phyloP scores from a whole-genome alignment of 2,329 filamentous ascomycete species.

The Ophiostoma perfectum region DNA sequence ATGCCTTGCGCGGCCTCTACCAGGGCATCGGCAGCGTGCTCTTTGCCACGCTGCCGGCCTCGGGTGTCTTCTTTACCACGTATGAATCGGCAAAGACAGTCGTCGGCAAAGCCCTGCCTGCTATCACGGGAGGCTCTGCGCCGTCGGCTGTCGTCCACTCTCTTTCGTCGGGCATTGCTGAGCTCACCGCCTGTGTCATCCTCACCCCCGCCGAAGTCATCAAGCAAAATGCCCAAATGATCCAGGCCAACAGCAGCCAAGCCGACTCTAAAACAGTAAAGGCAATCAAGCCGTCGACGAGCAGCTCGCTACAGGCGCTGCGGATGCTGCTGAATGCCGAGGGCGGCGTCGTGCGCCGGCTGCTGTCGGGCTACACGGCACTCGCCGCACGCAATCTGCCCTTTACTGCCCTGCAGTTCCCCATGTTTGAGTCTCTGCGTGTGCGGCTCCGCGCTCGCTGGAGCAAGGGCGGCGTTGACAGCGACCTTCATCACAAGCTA shows the following conservation, averaged over 20 bases:
- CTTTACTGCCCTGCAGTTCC: slow-evolving; percentile 84
- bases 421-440: slow-evolving; percentile 72
- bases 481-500: slow-evolving; percentile 34
- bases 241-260: slow-evolving; percentile 36
- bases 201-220: slow-evolving; percentile 85
- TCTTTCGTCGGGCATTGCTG: slow-evolving; percentile 66
- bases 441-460: slow-evolving; percentile 43
- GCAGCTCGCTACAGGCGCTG: slow-evolving; percentile 47
- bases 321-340: slow-evolving; percentile 42
- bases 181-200: slow-evolving; percentile 79
- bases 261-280: slow-evolving; percentile 27
- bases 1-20: slow-evolving; percentile 65
- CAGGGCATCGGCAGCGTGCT: slow-evolving; percentile 84
- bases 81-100: slow-evolving; percentile 72
- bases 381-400: slow-evolving; percentile 78
- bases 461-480: slow-evolving; percentile 21
- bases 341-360: slow-evolving; percentile 51
- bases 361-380: slow-evolving; percentile 70
- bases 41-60: slow-evolving; percentile 80
- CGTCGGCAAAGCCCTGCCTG: slow-evolving; percentile 47
- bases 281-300: slow-evolving; percentile 18
- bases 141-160: slow-evolving; percentile 66
- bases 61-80: slow-evolving; percentile 83
- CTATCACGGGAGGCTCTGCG: neutral
- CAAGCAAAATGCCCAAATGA: slow-evolving; percentile 90